Evolutionary conservation across 345 rosid genomes (phyloP).

Genomic region (Cardiospermum halicacabum): DNA sequence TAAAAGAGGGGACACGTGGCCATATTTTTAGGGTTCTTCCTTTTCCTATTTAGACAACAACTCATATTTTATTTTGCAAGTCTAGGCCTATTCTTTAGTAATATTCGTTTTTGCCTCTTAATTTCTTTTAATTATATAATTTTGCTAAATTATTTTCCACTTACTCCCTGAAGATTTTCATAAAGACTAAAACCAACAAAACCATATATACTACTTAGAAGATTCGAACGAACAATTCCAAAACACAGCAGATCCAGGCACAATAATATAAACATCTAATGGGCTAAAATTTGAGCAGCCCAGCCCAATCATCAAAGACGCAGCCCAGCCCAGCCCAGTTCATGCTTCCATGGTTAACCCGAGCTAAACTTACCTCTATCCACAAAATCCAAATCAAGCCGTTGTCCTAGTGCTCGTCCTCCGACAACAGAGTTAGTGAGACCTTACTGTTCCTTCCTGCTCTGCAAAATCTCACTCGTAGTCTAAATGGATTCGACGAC

Average conservation of each 20-base stretch:
- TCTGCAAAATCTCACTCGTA: not conserved
- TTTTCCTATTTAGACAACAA: not conserved
- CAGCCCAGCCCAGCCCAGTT: no score
- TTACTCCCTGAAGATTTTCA: no score
- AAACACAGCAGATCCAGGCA: no score
- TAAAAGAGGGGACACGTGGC: not conserved
- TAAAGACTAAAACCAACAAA: no score
- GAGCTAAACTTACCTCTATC: no score
- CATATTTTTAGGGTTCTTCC: not conserved
- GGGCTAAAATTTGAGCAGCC: no score
- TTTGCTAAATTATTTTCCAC: not conserved
- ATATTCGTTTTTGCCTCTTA: not conserved
- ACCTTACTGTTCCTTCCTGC: not conserved
- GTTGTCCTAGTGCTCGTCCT: no score
- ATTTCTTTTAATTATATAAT: not conserved
- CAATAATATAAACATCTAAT: no score
- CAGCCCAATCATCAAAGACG: no score
- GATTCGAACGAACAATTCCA: no score
- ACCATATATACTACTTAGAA: no score
- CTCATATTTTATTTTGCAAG: not conserved
- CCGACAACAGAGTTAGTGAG: not conserved
- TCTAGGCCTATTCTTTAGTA: not conserved
- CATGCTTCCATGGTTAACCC: no score
- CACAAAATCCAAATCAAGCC: not conserved
- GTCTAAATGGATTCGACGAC: conserved; percentile 8